These are phyloP conservation scores for Aplosporella prunicola DNA, from an alignment of 2,329 filamentous ascomycete species.

Conservation along the genomic window DNA sequence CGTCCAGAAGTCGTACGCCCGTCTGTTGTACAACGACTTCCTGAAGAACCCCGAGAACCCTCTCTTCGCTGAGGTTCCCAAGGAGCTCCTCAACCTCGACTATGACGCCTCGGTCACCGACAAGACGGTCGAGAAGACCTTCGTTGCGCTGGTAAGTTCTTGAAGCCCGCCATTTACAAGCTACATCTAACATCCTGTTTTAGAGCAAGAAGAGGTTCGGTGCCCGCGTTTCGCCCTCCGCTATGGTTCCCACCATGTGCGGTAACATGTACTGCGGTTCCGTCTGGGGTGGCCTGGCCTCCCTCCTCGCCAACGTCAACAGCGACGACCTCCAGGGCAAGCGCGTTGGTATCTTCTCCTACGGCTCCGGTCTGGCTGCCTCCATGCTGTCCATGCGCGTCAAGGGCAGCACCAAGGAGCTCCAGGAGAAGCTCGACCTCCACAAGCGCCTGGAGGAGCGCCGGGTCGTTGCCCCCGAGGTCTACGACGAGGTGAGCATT, in stretches of 20 bases:
- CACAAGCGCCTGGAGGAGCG: conserved; percentile 37
- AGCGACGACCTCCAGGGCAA: conserved; percentile 40
- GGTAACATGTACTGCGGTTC: conserved; percentile 48
- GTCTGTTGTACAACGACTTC: conserved; percentile 45
- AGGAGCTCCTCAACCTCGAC: conserved; percentile 37
- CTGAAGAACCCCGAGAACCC: conserved; percentile 37
- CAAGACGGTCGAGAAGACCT: conserved; percentile 45
- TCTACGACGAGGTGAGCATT: conserved; percentile 39
- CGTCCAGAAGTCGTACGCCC: conserved; percentile 45
- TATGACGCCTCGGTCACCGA: conserved; percentile 40
- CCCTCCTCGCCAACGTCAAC: conserved; percentile 38
- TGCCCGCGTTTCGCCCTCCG: conserved; percentile 39
- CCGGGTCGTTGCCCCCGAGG: conserved; percentile 37
- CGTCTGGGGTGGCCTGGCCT: conserved; percentile 42
- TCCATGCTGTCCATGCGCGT: conserved; percentile 43
- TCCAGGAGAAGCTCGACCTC: conserved; percentile 39
- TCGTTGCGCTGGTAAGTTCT: conserved; percentile 32
- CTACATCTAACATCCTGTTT: neutral
- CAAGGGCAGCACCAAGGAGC: conserved; percentile 37
- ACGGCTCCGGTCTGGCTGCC: conserved; percentile 42
- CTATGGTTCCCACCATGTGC: conserved; percentile 43
- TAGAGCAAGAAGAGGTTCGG: conserved; percentile 42
- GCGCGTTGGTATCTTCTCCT: conserved; percentile 44
- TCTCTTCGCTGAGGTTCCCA: conserved; percentile 41
- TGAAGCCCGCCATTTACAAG: neutral